Evolutionary conservation across 1,139 yeast species (phyloP), one percentile per base, ranked within the genome.

Genomic region (Zhuliangozyma parablackwelliae): DNA sequence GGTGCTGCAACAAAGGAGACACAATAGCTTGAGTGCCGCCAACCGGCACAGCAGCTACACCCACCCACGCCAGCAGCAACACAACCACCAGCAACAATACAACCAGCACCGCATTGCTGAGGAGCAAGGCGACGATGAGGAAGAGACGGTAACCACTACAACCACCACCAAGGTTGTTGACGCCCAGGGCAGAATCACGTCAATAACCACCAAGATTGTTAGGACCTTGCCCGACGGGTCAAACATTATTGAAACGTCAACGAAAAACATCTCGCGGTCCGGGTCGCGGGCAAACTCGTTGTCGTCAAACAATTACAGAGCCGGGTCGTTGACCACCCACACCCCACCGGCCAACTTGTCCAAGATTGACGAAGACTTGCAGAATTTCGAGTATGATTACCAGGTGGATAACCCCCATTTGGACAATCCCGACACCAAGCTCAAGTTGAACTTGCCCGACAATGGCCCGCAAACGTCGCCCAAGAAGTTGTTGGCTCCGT

Each of bases 131-230:
- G 55, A 43, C 4, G 53, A 42, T 7, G 64, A 56, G 12, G 65
- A 54, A 11, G 65, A 62, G 13, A 49, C 51, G 9, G 46, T 63
- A 5, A 49, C 67, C 20, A 65, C 72, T 10, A 69, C 75, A 12
- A 68, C 66, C 39, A 70, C 75, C 6, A 69, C 75, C 11, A 65
- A 63, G 41, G 64, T 69, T 12, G 60, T 68, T n/a, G 76, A 70
- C 40, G 45, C 69, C 5, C 60, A 48, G 30, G 76, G 76, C 7
- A 53, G 75, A 43, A 63, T 70, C 2, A 63, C 54, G 39, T 66
- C 73, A 5, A 60, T 70, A 30, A 70, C 75, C 21, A 68, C 72
- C 6, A 65, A 69, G 44, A 69, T 72, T 9, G 58, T 64, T 29
- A 61, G 61, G 42, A 60, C 65, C 1, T 48, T 68, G 33, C 67